phyloP scores from a whole-genome alignment of 2,329 filamentous ascomycete genomes.

The Colletotrichum sp. region DNA sequence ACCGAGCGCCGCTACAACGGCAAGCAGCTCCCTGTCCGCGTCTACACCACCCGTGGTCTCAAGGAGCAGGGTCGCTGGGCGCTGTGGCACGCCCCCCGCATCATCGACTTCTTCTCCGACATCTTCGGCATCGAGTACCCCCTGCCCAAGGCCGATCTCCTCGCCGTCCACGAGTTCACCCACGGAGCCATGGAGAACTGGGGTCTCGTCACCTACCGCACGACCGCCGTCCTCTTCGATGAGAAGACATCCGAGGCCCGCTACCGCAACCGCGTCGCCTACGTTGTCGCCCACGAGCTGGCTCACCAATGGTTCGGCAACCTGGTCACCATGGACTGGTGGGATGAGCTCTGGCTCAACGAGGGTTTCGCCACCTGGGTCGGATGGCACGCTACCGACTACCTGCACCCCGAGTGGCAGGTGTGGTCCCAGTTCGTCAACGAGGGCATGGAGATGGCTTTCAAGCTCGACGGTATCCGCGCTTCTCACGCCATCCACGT shows the following conservation, averaged over 20 bases:
- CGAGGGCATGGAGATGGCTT: conserved; percentile 91
- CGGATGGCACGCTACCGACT: conserved; percentile 89
- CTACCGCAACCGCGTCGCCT: conserved; percentile 93
- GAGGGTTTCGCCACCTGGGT: conserved; percentile 99
- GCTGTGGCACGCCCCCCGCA: conserved; percentile 87
- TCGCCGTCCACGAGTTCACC: conserved; percentile 93
- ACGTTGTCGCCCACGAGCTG: conserved; percentile 97
- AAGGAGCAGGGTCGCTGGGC: conserved; percentile 92
- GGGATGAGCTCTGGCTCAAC: conserved; percentile 92
- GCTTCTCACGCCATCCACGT: conserved; percentile 97
- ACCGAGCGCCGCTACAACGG: conserved; percentile 92
- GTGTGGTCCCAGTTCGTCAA: conserved; percentile 98
- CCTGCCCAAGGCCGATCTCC: conserved; percentile 87
- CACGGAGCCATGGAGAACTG: conserved; percentile 93
- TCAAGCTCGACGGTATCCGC: conserved; percentile 86
- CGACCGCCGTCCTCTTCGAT: conserved; percentile 95
- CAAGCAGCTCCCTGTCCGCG: conserved; percentile 87
- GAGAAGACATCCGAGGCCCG: conserved; percentile 87
- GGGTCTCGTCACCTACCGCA: conserved; percentile 95
- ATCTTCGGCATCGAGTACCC: conserved; percentile 94
- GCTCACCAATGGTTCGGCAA: conserved; percentile 98
- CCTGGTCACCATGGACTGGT: conserved; percentile 96
- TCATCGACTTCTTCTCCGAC: conserved; percentile 96
- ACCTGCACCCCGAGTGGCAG: conserved; percentile 96
- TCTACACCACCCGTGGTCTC: conserved; percentile 94